Base-by-base conservation (phyloP, 352 stramenopile species). In the Phytophthora macrochlamydospora region DNA sequence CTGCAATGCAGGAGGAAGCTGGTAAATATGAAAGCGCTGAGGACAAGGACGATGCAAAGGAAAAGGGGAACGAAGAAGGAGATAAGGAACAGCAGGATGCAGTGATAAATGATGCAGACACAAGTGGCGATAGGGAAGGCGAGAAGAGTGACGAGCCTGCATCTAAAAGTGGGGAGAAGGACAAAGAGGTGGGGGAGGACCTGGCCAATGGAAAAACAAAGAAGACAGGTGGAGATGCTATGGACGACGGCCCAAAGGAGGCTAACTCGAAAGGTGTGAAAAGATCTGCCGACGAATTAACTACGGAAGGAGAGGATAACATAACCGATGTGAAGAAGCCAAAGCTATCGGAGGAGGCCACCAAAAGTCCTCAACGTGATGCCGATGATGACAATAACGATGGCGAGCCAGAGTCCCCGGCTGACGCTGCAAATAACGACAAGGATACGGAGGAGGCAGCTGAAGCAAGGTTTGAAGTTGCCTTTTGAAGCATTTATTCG, bases 351-450 rank as follows among this genome's bases (percentile, higher is more conserved):
- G 30, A 65, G 40, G 54, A 50, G 12, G 40, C n/a, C 30, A 45
- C 0, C 4, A 18, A 18, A 3, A 76, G 50, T 30, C 42, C 42
- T 12, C 62, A 72, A 42, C 67, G 57, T 38, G 50, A 69, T 52
- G 43, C 57, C 32, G 50, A 69, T 52, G 43, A 67, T 30, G 62
- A 71, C 43, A 45, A 76, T 50, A 61, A 12, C 9, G 37, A 30
- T 24, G 18, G 18, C n/a, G 57, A 67, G 59, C 35, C 38, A 24
- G 4, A 18, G 43, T 28, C 28, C 6, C n/a, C 40, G 49, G 51
- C 32, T 57, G 57, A 62, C 24, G 33, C 31, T 44, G 53, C n/a
- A 31, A 53, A 24, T 42, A 42, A 28, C 29, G 54, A 56, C 3
- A 67, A 68, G 61, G 33, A 14, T 18, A 31, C 8, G 8, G 56